Conservation (phyloP, 2,329 filamentous ascomycete genomes). For the Fusarium sp. region DNA sequence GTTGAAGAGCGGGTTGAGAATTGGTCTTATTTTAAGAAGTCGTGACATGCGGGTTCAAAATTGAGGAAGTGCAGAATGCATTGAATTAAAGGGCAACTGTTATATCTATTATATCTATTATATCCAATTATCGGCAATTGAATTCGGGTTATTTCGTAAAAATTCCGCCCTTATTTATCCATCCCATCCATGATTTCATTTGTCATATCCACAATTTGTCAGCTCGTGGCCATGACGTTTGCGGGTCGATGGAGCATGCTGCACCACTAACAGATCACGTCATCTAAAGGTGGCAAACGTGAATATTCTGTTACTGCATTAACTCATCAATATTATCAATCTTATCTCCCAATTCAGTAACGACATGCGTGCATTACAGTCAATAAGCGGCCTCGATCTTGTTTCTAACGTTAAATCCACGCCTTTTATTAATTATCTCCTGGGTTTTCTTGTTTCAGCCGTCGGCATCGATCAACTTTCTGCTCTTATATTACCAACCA, state of each 20-base stretch:
- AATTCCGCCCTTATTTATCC: constrained; percentile 18
- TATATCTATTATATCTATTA: not conserved
- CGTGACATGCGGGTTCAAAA: constrained; percentile 6
- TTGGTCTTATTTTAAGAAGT: constrained; percentile 3
- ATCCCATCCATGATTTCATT: constrained; percentile 25
- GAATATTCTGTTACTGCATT: not conserved
- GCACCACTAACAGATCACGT: constrained; percentile 12
- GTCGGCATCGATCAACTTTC: not conserved
- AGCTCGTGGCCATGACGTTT: constrained; percentile 28
- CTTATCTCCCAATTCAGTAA: too few relatives aligned
- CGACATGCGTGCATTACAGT: too few relatives aligned
- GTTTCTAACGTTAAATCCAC: not conserved
- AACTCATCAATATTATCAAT: not conserved
- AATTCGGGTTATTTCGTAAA: constrained; percentile 22
- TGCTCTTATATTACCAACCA: not conserved
- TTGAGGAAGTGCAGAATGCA: not conserved
- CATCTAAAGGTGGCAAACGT: accelerated
- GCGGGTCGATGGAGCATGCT: not conserved
- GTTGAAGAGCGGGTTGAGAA: constrained; percentile 14
- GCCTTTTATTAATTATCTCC: not conserved
- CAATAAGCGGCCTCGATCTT: not conserved
- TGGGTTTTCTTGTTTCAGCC: too few relatives aligned
- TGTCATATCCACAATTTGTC: constrained; percentile 30
- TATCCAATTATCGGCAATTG: not conserved
- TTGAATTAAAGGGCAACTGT: not conserved